Evolutionary conservation across 2,329 filamentous ascomycete genomes (phyloP), one percentile per base, ranked within the genome.

Genomic region (Fusarium xyrophilum): DNA sequence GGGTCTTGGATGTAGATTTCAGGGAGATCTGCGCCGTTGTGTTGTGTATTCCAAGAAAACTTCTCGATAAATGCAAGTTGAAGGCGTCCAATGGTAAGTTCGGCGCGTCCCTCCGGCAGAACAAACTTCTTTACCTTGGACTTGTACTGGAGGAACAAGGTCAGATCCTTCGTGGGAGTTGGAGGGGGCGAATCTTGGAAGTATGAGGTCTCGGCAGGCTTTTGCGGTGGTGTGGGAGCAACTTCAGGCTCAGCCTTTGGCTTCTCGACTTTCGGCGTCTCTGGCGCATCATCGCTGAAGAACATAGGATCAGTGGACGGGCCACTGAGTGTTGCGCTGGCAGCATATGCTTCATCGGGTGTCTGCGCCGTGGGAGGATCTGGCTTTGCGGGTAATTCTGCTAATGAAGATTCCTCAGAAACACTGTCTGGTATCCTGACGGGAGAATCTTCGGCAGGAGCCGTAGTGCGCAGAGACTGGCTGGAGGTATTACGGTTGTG

Each of bases 1-100:
- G 94, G 91, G 77, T 99, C 96, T 78, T 99, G 96, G 19, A 99
- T 96, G 77, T 99, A 97, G 19, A 99, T 98, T 73, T 99, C 96
- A 0, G 96, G 96, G 46, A 99, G 82, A 76, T 99, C 96, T 17
- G 89, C 88, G 11, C 96, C 96, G 74, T 97, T 96, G 64, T 93
- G 91, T 73, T 98, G 94, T 2, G 95, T 97, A 73, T 97, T 98
- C 94, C 96, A 99, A 0, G 95, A 96, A 76, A 99, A 99, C 77
- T 97, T 99, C 72, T 99, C 96, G 72, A 99, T 99, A 73, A 99
- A 99, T 2, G 96, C 95, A 30, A 99, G 85, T 78, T 99, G 95
- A 60, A 99, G 80, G 27, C 94, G 88, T 2, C 93, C 93, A 62
- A 97, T 90, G 5, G 93, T 95, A 14, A 99, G 84, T 66, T 95